Evolutionary conservation across 2,329 filamentous ascomycete genomes (phyloP), one percentile per base, ranked within the genome.

Genomic region (Neurospora crassa): DNA sequence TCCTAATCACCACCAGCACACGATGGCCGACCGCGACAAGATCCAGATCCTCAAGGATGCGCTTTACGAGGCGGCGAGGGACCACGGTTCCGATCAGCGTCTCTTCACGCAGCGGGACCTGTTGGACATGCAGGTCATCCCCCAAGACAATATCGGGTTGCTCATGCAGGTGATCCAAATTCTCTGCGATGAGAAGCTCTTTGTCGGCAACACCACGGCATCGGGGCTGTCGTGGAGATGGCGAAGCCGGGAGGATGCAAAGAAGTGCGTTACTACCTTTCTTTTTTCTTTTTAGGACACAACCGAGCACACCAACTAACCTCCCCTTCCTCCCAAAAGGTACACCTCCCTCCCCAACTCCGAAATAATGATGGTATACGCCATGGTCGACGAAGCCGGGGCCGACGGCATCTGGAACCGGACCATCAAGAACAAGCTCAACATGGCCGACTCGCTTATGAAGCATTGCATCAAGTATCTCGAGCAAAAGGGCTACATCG

Each of bases 381-480:
- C 90, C 75, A 88, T 93, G 76, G 95, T 99, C 78, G 95, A 98
- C 81, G 91, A 92, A 76, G 90, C 92, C 40, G 92, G 92, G 74
- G 88, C 89, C 74, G 91, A 93, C 77, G 96, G 95, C 73, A 93
- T 97, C 78, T 99, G 96, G 96, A 91, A 91, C 73, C 93, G 93
- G 79, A 91, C 90, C 16, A 90, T 99, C 76, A 92, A 94, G 80
- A 87, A 86, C 76, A 89, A 90, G 73, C 90, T 93, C 71, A 92
- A 93, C 80, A 88, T 97, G 79, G 93, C 97, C 82, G 92, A 95
- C 78, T 91, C 91, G 68, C 89, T 92, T 45, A 87, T 98, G 76
- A 92, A 92, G 76, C 91, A 91, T 77, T 90, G 90, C 40, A 86
- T 98, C 76, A 97, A 96, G 83, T 89, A 90, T 74, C 89, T 99